Conservation (phyloP, 306 rosid species). For the Trifolium repens region DNA sequence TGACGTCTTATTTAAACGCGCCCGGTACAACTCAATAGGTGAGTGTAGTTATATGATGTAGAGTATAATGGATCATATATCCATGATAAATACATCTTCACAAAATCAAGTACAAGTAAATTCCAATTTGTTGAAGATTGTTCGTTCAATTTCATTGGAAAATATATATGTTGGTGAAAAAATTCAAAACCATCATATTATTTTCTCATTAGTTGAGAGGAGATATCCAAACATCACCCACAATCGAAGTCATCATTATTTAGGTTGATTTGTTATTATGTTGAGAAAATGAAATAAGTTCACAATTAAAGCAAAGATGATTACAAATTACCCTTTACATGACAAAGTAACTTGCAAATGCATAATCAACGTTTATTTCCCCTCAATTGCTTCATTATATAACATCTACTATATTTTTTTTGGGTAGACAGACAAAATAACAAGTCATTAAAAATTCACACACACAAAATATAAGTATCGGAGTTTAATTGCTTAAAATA, state of each 20-base stretch:
- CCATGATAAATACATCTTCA: too few relatives aligned
- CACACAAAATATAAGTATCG: too few relatives aligned
- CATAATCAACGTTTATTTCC: neutral
- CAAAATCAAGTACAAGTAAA: neutral
- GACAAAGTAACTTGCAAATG: neutral
- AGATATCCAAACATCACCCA: neutral
- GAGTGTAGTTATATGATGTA: too few relatives aligned
- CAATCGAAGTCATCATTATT: neutral
- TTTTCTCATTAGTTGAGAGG: slow-evolving; percentile 6
- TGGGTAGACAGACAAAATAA: too few relatives aligned
- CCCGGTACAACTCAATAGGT: too few relatives aligned
- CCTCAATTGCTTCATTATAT: neutral
- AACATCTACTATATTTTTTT: too few relatives aligned
- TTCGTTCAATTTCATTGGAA: neutral
- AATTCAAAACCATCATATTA: neutral
- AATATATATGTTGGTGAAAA: neutral
- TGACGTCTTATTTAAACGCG: too few relatives aligned
- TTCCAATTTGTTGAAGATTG: neutral
- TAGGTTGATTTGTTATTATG: neutral
- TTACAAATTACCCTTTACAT: neutral
- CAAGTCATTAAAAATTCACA: too few relatives aligned
- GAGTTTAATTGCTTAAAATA: too few relatives aligned
- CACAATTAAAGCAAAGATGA: neutral
- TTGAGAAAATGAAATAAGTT: slow-evolving; percentile 14
- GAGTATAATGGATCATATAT: too few relatives aligned